A percentile compares a stretch with the other conserved stretches of the same genome.
Evolutionary conservation across 345 rosid genomes (phyloP).

Genomic region (Zanthoxylum bungeanum): DNA sequence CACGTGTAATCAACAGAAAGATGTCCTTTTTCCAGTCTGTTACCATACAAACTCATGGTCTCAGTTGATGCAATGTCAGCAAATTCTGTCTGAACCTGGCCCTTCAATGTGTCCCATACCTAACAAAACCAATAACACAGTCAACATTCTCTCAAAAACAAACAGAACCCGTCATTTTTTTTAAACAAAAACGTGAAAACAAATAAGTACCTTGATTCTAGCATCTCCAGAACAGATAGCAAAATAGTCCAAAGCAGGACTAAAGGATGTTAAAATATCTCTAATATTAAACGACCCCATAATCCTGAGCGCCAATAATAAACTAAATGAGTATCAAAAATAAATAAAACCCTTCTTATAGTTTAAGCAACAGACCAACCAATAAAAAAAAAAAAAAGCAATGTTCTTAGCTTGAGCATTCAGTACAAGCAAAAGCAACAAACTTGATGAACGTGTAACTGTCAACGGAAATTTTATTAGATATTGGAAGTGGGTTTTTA

Average conservation of each 20-base stretch:
- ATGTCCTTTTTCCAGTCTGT: slow-evolving; percentile 55
- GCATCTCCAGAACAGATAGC: slow-evolving; percentile 87
- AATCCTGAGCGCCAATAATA: slow-evolving; percentile 27
- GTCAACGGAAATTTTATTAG: neutral
- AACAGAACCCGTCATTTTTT: neutral
- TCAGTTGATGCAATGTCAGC: slow-evolving; percentile 58
- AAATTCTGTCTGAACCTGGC: slow-evolving; percentile 77
- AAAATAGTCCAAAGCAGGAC: slow-evolving; percentile 72
- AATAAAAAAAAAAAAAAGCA: neutral
- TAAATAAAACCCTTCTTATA: neutral
- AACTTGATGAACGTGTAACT: neutral
- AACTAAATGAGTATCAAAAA: neutral
- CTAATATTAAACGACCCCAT: slow-evolving; percentile 70
- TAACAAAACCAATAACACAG: slow-evolving; percentile 20
- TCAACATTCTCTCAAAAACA: neutral
- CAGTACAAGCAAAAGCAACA: neutral
- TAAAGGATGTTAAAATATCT: slow-evolving; percentile 72
- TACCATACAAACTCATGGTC: slow-evolving; percentile 22
- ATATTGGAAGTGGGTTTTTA: neutral
- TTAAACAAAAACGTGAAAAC: neutral
- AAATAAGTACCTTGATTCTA: slow-evolving; percentile 61
- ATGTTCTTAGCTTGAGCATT: neutral
- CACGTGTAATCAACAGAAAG: slow-evolving; percentile 75
- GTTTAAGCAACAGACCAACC: neutral
- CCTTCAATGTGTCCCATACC: slow-evolving; percentile 78